Base-by-base conservation (phyloP, 2,329 filamentous ascomycete genomes). In the Acephala macrosclerotiorum region DNA sequence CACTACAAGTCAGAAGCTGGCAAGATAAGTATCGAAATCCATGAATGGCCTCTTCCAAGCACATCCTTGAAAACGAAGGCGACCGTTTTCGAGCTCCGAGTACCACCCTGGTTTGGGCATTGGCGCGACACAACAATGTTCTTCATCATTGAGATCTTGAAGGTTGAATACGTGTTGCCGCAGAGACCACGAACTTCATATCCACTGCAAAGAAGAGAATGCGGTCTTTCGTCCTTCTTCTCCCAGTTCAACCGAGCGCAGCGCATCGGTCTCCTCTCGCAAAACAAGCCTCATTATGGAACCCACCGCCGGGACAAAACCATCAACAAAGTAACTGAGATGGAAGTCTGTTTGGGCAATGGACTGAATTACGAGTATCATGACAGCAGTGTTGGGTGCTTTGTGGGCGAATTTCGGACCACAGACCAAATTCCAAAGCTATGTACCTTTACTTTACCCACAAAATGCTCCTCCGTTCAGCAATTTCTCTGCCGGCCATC, bases 21-120 rank as follows among this genome's bases (percentile, higher is more conserved):
- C 0, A 2, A 4, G 0, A 61, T 89, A 0, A 45, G 40, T 0
- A 88, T 90, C 16, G 1, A 49, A 0, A 71, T 85, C 14, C 79
- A 87, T 67, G 87, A 89, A 71, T 88, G 85, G 85, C 86, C 87
- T 0, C 75, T 89, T 0, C 81, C 85, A 0, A 47, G 22, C 18
- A 18, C 78, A 0, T 0, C 51, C 0, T 6, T 66, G 0, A 18
- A 78, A 12, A 78, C 78, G 0, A 81, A 83, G 64, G 77, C 83
- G 0, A 78, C 80, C 0, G 77, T 88, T 0, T 89, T 89, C 59
- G 86, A 89, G 68, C 73, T 88, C 0, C 58, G 67, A 0, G 63
- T 79, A 0, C 85, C 85, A 0, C 7, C 36, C 0, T 51, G 71
- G 0, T 83, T 85, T 53, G 72, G 72, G 0, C 40, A 70, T 2